These are phyloP conservation scores for Hawksworthiomyces lignivorus DNA, from an alignment of 2,329 filamentous ascomycete genomes.

Conservation along the genomic window DNA sequence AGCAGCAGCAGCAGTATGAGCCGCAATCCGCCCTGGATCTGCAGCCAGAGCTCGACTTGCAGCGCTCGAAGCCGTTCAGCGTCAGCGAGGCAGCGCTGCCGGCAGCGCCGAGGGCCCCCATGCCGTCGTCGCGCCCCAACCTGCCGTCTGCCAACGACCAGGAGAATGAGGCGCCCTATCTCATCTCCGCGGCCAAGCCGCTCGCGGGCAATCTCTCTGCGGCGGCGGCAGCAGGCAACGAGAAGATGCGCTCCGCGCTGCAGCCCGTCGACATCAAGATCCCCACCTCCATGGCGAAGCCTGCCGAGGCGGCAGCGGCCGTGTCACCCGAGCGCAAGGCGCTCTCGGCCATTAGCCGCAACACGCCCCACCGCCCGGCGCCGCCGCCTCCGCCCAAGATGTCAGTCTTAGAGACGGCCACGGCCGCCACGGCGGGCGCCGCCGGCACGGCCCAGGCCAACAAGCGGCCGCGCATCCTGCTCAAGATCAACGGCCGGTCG, in stretches of 20 bases:
- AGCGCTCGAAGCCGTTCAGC: slow-evolving; percentile 1
- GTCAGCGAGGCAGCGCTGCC: slow-evolving; percentile 27
- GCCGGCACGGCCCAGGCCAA: slow-evolving; percentile 60
- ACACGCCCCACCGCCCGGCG: slow-evolving; percentile 71
- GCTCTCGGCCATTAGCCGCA: slow-evolving; percentile 46
- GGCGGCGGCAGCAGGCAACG: slow-evolving; percentile 43
- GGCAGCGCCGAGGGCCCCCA: slow-evolving; percentile 47
- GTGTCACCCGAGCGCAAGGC: slow-evolving; percentile 45
- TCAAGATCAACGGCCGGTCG: slow-evolving; percentile 82
- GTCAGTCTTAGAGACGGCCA: slow-evolving; percentile 89
- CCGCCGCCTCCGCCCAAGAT: slow-evolving; percentile 89
- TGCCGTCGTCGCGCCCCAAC: slow-evolving; percentile 30
- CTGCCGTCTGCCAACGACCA: slow-evolving; percentile 65
- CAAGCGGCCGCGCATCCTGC: slow-evolving; percentile 70
- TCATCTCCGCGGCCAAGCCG: slow-evolving; percentile 53
- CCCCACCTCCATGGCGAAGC: background rate
- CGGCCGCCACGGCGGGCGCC: slow-evolving; percentile 71
- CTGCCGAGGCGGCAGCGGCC: background rate
- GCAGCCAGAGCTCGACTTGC: background rate
- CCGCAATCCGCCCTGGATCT: background rate
- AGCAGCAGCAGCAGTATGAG: background rate
- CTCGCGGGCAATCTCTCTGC: slow-evolving; percentile 25
- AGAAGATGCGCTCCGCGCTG: slow-evolving; percentile 34
- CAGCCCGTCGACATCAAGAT: background rate
- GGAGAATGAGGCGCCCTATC: slow-evolving; percentile 72